A percentile compares a stretch with the other conserved stretches of the same genome.
These are phyloP conservation scores for Boletus edulis DNA, from an alignment of 768 basidiomycete species.

Conservation along the genomic window DNA sequence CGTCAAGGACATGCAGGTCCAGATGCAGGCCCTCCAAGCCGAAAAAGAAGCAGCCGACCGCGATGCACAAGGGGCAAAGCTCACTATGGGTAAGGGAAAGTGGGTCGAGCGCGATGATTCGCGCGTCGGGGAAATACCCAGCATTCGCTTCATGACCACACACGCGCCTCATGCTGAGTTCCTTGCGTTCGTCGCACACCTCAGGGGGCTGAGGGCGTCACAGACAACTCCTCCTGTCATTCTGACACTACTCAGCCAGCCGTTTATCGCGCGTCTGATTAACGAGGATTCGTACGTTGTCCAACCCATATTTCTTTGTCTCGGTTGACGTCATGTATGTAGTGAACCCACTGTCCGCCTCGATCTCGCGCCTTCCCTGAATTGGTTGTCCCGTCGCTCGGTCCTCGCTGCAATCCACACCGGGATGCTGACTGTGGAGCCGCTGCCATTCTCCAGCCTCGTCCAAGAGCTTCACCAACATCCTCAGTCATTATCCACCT, in stretches of 20 bases:
- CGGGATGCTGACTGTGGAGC: constrained; percentile 87
- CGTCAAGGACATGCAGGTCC: constrained; percentile 77
- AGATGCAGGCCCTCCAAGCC: constrained; percentile 72
- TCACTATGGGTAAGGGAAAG: constrained; percentile 65
- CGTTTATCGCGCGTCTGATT: constrained; percentile 73
- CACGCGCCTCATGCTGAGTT: constrained; percentile 84
- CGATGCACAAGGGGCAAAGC: constrained; percentile 47
- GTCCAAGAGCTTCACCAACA: constrained; percentile 49
- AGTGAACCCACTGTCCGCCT: constrained; percentile 89
- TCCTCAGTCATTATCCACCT: constrained; percentile 44
- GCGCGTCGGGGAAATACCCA: constrained; percentile 28
- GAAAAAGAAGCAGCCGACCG: constrained; percentile 65
- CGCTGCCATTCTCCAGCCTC: constrained; percentile 61
- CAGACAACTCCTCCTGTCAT: constrained; percentile 64
- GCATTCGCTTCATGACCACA: constrained; percentile 53
- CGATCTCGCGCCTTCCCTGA: constrained; percentile 90
- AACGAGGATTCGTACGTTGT: constrained; percentile 81
- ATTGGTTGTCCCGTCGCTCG: constrained; percentile 88
- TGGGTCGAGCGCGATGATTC: constrained; percentile 47
- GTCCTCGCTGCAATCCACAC: constrained; percentile 83
- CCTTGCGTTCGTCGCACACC: constrained; percentile 68
- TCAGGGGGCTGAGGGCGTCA: constrained; percentile 64
- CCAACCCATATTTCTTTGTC: not conserved
- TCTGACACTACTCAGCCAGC: constrained; percentile 69
- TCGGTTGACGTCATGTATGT: constrained; percentile 9